Base-by-base conservation (phyloP, 108 stramenopile genomes). In the Pseudonitzschia delicatissima region DNA sequence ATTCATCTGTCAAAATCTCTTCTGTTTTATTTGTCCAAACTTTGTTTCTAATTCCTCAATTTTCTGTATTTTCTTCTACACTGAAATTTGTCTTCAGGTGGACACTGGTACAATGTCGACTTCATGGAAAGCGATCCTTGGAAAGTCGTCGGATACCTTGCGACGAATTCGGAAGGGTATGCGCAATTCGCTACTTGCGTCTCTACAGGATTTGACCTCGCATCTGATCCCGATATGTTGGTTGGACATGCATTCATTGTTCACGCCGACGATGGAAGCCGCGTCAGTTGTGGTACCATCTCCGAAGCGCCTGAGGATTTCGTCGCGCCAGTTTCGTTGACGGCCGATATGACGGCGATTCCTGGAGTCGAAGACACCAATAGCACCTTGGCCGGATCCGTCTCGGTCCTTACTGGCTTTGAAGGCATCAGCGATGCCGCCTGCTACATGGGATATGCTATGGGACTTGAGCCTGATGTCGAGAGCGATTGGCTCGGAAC, bases 241-340 rank as follows among this genome's bases (percentile, higher is more conserved):
- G 34, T 31, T 20, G 66, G 58, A 27, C 71, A 62, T 53, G 77
- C 71, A 2, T 72, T 77, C 2, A 66, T 77, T 9, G 25, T 68
- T 44, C 71, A 77, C 66, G 49, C 20, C 28, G 32, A 50, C 20
- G 71, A 77, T 55, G 71, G 77, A 34, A 68, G 58, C 27, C 66
- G 71, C 12, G 36, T 68, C 17, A 51, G 49, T n/a, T 77, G 77
- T 35, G 77, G 77, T 52, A 36, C 67, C 11, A 51, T 66, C 25
- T 20, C 17, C 13, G 18, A 28, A 13, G 49, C 34, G 32, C 3
- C 27, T 9, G 6, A 31, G 3, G 11, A 45, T 3, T 36, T 34
- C 8, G n/a, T n/a, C n/a, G 21, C 12, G 21, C 4, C 51, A 13
- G 13, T 1, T 3, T 13, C 58, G 18, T 9, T 62, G 0, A 45